These are phyloP conservation scores for Candida morakotiae DNA, from an alignment of 805 yeast species.

Conservation along the genomic window DNA sequence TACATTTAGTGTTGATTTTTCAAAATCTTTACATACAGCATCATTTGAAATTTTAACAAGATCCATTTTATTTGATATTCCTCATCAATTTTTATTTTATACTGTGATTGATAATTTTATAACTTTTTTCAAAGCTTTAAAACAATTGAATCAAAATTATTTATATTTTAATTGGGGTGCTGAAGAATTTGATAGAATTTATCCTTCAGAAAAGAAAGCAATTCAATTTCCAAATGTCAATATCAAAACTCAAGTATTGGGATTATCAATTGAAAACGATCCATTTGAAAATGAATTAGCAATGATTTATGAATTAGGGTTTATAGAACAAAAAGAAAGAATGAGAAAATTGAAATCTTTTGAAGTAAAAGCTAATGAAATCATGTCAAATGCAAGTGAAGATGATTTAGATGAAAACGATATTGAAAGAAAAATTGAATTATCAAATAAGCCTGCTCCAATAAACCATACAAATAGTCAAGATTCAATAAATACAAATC, in stretches of 20 bases:
- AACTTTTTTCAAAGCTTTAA: slow-evolving; percentile 60
- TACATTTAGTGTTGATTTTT: slow-evolving; percentile 12
- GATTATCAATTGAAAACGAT: slow-evolving; percentile 77
- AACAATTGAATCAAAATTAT: slow-evolving; percentile 55
- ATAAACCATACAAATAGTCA: not conserved
- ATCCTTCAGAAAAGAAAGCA: slow-evolving; percentile 35
- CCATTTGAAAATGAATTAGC: slow-evolving; percentile 79
- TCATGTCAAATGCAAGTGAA: slow-evolving; percentile 10
- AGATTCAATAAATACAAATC: not conserved
- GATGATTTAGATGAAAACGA: slow-evolving; percentile 13
- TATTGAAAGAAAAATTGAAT: slow-evolving; percentile 8
- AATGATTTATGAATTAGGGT: slow-evolving; percentile 61
- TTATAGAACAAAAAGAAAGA: slow-evolving; percentile 60
- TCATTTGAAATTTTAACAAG: slow-evolving; percentile 22
- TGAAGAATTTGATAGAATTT: slow-evolving; percentile 28
- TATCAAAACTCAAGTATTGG: slow-evolving; percentile 51
- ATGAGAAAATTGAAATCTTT: slow-evolving; percentile 43
- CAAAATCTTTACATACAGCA: slow-evolving; percentile 11
- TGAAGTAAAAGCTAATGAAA: slow-evolving; percentile 22
- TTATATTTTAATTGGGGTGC: slow-evolving; percentile 19
- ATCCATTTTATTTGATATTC: slow-evolving; percentile 53
- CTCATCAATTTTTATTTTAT: slow-evolving; percentile 72
- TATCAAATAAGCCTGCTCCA: slow-evolving; percentile 8
- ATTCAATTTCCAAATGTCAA: slow-evolving; percentile 52
- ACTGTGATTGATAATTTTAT: slow-evolving; percentile 76